These are phyloP conservation scores for Fusarium anguioides DNA, from an alignment of 2,329 filamentous ascomycete genomes.

Conservation along the genomic window DNA sequence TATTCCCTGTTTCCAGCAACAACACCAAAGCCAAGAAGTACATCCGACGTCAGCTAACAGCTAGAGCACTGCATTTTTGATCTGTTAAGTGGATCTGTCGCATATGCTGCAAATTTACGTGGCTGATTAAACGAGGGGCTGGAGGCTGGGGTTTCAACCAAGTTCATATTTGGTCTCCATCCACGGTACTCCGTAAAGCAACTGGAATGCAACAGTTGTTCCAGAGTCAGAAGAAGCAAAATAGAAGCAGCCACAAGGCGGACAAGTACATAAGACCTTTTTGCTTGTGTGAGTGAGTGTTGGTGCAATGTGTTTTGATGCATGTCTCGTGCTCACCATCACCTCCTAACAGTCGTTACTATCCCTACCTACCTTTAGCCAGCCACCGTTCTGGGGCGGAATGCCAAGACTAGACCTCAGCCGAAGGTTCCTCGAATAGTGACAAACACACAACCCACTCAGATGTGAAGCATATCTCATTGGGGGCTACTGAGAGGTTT, in stretches of 20 bases:
- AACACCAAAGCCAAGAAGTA: conserved; percentile 28
- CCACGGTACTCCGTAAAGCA: background rate
- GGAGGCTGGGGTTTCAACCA: conserved; percentile 33
- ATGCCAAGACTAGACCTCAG: conserved; percentile 25
- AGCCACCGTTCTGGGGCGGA: conserved; percentile 17
- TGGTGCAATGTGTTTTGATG: conserved; percentile 37
- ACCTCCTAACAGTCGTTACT: background rate
- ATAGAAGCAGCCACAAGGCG: conserved; percentile 27
- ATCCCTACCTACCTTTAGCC: background rate
- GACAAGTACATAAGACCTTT: conserved; percentile 11
- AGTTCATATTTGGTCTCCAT: conserved; percentile 24
- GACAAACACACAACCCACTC: background rate
- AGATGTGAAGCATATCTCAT: conserved; percentile 1
- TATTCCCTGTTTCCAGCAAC: conserved; percentile 33
- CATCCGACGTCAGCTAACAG: conserved; percentile 32
- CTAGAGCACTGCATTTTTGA: conserved; percentile 22
- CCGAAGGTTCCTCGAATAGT: conserved; percentile 9
- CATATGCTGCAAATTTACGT: conserved; percentile 41
- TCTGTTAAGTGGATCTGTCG: conserved; percentile 22
- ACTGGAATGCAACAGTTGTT: conserved; percentile 6
- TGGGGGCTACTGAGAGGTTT: background rate
- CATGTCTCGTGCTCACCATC: conserved; percentile 34
- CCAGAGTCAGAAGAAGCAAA: conserved; percentile 22
- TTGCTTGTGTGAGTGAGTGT: conserved; percentile 9
- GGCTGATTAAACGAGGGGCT: conserved; percentile 44